Base-by-base conservation (phyloP, 495 filamentous ascomycete genomes). In the Talaromyces borbonicus region DNA sequence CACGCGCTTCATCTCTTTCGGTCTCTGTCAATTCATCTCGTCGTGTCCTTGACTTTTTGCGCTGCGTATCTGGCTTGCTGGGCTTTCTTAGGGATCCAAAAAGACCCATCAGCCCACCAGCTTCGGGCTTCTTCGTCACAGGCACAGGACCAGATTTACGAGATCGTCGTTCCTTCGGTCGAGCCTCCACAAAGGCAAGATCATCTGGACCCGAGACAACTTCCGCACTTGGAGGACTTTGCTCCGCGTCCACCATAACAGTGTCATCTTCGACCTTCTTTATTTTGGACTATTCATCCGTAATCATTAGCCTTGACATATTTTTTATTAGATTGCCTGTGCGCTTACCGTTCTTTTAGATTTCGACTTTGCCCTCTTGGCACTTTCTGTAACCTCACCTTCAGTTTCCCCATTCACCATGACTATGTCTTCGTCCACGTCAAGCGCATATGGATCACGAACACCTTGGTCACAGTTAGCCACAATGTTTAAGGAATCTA, bases 101-200 rank as follows among this genome's bases (percentile, higher is more conserved):
- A 4, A 74, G 55, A 1, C 72, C 71, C 66, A 72, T 72, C 3
- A 74, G 46, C 26, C 69, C 70, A 24, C 61, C 56, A n/a, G 53
- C 49, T 46, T 73, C 68, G 32, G 63, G 67, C 32, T 68, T 72
- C 48, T 67, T 75, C 15, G 30, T 14, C 4, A 9, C 30, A 3
- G 68, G 57, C 11, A 52, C 58, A n/a, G 71, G 66, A 30, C 52
- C 63, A 4, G 68, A 56, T 18, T 68, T 70, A 36, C 70, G 72
- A 15, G 63, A 42, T 6, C 71, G 65, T 20, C 66, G 62, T 81
- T 95, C 51, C 81, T 68, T 27, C 64, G 78, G 56, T 76, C 77
- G 60, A 71, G 74, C 61, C 77, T 83, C 93, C 72, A 94, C 55
- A 83, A 71, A 56, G 72, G 87, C 55, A 81, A 75, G 26, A 79